A percentile compares a stretch with the other conserved stretches of the same genome.
Evolutionary conservation across 352 stramenopile genomes (phyloP).

Genomic region (Hyaloperonospora brassicae): DNA sequence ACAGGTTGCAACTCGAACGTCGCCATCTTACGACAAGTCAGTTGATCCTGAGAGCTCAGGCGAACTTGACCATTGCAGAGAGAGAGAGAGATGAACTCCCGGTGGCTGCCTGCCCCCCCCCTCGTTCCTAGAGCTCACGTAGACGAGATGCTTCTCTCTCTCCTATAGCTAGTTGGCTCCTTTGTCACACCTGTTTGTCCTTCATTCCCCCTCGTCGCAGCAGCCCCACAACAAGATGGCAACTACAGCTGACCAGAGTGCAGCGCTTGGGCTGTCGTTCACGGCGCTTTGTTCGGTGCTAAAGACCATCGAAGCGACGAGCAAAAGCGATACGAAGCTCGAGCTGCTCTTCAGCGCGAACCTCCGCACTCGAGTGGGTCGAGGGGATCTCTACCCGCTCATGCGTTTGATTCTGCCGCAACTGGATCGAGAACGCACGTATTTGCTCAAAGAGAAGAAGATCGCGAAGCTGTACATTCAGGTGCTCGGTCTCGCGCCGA

Average conservation of each 20-base stretch:
- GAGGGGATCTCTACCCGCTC: constrained; percentile 60
- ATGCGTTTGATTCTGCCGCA: constrained; percentile 69
- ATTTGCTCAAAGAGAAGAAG: constrained; percentile 85
- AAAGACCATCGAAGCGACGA: constrained; percentile 57
- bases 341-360: constrained; percentile 64
- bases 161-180: no score
- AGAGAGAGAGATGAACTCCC: no score
- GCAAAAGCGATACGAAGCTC: constrained; percentile 69
- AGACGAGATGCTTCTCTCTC: no score
- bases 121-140: no score
- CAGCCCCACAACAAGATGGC: neutral
- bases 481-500: constrained; percentile 52
- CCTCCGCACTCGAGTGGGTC: constrained; percentile 45
- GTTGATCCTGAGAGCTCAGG: no score
- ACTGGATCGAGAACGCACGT: constrained; percentile 76
- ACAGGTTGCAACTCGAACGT: no score
- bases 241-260: constrained; percentile 8
- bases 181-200: no score
- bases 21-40: no score
- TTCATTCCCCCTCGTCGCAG: neutral
- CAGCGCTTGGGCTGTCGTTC: constrained; percentile 51
- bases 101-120: no score
- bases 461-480: constrained; percentile 74
- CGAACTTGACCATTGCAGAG: no score
- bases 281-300: constrained; percentile 64